A percentile compares a stretch with the other conserved stretches of the same genome.
phyloP scores from a whole-genome alignment of 176 grass and related monocot species.

The Oryza punctata region DNA sequence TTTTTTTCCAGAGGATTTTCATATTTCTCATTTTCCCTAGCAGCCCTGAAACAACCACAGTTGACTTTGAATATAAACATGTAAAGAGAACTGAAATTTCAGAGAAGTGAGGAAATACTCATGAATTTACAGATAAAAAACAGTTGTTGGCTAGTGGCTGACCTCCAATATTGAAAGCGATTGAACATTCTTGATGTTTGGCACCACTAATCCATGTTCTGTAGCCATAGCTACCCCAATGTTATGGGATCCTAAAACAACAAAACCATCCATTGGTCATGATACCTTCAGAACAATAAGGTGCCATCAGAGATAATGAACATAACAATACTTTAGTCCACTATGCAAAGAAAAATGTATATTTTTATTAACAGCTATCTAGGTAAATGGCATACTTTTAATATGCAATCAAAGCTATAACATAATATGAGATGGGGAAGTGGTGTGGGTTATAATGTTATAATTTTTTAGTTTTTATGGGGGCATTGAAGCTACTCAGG shows the following conservation, averaged over 20 bases:
- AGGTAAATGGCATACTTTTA: not conserved
- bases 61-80: not conserved
- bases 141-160: constrained; percentile 11
- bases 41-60: not conserved
- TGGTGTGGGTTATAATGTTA: not conserved
- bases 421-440: not conserved
- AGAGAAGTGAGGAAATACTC: constrained; percentile 2
- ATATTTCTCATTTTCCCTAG: not conserved
- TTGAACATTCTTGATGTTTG: constrained; percentile 92
- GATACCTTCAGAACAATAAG: constrained; percentile 11
- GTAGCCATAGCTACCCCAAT: constrained; percentile 98
- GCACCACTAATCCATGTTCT: constrained; percentile 82
- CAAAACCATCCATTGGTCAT: constrained; percentile 31
- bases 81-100: not conserved
- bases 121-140: constrained; percentile 7
- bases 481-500: not conserved
- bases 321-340: not conserved
- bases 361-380: not conserved
- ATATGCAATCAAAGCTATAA: not conserved
- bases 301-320: not conserved
- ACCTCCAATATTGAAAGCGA: constrained; percentile 93
- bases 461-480: not conserved
- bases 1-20: not conserved
- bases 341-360: not conserved
- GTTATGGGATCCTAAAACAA: constrained; percentile 78